Conservation (phyloP, 441 rosid species). For the Sinapis alba region DNA sequence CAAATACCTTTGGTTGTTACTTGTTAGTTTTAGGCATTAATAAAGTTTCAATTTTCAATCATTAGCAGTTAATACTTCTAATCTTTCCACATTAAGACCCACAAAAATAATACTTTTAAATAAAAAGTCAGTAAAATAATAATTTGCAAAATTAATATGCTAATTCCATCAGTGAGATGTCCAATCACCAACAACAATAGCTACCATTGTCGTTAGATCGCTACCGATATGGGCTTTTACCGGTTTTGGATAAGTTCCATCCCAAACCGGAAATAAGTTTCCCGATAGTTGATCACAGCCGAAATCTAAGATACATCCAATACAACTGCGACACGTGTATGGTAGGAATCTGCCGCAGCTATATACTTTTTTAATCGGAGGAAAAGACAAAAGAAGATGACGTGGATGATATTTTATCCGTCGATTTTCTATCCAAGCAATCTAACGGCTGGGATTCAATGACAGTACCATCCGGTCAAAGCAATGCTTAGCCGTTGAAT, state of each 20-base stretch:
- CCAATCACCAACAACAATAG: conserved; percentile 18
- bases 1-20: conserved; percentile 4
- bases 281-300: conserved; percentile 3
- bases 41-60: conserved; percentile 16
- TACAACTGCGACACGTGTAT: conserved; percentile 1
- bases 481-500: conserved; percentile 32
- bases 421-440: conserved; percentile 17
- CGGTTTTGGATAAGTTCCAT: conserved; percentile 11
- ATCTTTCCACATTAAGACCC: not conserved
- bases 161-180: conserved; percentile 5
- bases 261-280: not conserved
- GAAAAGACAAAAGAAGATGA: conserved; percentile 26
- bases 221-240: not conserved
- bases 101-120: not conserved
- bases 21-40: conserved; percentile 3
- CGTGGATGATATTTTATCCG: conserved; percentile 11
- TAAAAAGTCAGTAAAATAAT: conserved; percentile 14
- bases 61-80: not conserved
- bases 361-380: not conserved
- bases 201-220: not conserved
- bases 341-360: conserved; percentile 27
- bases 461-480: conserved; percentile 45
- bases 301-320: not conserved
- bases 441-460: conserved; percentile 53
- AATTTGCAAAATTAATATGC: conserved; percentile 16